Evolutionary conservation across 768 basidiomycete genomes (phyloP), one percentile per base, ranked within the genome.

Genomic region (Lactifluus piperatus): DNA sequence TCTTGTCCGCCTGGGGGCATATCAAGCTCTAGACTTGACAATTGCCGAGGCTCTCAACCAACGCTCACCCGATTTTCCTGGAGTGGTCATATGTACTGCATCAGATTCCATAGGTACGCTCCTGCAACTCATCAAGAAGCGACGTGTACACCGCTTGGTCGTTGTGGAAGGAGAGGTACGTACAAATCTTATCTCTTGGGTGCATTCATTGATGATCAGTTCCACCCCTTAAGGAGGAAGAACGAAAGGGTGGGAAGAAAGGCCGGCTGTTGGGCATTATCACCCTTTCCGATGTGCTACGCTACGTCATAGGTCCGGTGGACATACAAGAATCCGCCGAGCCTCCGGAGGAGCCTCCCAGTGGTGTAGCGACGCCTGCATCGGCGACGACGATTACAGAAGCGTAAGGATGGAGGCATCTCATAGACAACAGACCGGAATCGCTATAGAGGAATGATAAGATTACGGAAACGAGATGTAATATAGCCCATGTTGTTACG

Each of bases 51-150:
- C 97, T 1, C 79, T 99, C 50, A 86, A 84, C 62, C 90, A 94
- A 69, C 88, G 97, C 16, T 88, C 92, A 14, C 81, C 90, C 8
- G 95, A 98, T 72, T 99, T 99, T 70, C 91, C 93, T 8, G 97
- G 97, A 14, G 94, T 98, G 7, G 91, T 98, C 54, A 89, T 95
- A 20, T 98, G 97, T 70, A 92, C 91, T 0, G 91, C 92, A 1
- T 81, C 85, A 2, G 95, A 98, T 69, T 94, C 94, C 0, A 77
- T 99, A 27, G 89, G 88, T 4, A 93, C 91, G 1, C 81, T 98
- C 7, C 79, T 99, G 49, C 84, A 91, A 65, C 81, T 97, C 22
- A 90, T 98, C 69, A 92, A 91, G 73, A 91, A 94, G 71, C 84
- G 94, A 29, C 79, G 97, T 32, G 91, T 97, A 14, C 97, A 99